Conservation (phyloP, 352 stramenopile species). For the Thalassiosira ordinaria region DNA sequence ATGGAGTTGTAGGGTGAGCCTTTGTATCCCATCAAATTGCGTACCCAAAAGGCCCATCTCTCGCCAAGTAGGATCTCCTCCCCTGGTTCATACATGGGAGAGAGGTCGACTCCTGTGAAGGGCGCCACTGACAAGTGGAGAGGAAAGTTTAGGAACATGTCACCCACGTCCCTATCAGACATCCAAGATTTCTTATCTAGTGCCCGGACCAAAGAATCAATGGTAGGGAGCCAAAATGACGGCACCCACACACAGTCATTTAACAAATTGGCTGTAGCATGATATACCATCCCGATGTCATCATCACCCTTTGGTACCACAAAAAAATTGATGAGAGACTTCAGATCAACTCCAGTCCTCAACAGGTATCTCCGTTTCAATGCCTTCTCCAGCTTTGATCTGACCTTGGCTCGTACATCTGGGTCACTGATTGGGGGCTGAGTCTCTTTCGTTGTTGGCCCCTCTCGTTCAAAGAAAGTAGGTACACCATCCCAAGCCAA, state of each 20-base stretch:
- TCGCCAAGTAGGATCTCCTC: not conserved
- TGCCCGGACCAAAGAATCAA: conserved; percentile 19
- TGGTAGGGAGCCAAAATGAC: conserved; percentile 9
- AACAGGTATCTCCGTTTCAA: not conserved
- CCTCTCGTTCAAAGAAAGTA: conserved; percentile 20
- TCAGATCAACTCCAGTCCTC: not conserved
- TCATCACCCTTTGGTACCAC: not conserved
- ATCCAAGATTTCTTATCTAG: conserved; percentile 19
- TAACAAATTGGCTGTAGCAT: conserved; percentile 8
- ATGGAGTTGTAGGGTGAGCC: conserved; percentile 47
- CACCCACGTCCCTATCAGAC: conserved; percentile 52
- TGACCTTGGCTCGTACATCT: not conserved
- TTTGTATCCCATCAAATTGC: conserved; percentile 55
- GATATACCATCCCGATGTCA: conserved; percentile 28
- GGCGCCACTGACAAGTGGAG: not conserved
- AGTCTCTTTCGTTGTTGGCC: not conserved
- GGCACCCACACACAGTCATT: conserved; percentile 30
- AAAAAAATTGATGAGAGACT: conserved; percentile 9
- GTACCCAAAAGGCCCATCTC: conserved; percentile 43
- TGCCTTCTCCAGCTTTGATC: conserved; percentile 43
- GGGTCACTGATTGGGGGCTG: conserved; percentile 5
- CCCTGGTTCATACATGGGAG: not conserved
- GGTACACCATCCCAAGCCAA: conserved; percentile 33
- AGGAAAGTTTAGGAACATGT: conserved; percentile 61
- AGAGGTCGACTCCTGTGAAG: conserved; percentile 40